Evolutionary conservation across 2,329 filamentous ascomycete genomes (phyloP), one percentile per base, ranked within the genome.

Genomic region (Aspergillus novoparasiticus): DNA sequence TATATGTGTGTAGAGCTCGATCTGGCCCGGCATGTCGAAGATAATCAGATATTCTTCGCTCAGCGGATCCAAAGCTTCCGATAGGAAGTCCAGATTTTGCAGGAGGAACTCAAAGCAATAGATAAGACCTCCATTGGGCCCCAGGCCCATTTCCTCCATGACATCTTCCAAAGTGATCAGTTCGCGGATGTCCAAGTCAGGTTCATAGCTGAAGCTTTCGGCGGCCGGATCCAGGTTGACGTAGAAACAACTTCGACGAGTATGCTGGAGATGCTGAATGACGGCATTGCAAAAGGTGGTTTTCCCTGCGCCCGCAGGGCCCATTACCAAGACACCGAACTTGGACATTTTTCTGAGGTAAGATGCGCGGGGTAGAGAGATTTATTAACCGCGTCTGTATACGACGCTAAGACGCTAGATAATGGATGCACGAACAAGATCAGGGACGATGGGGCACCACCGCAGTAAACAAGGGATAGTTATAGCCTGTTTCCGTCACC

Each of bases 21-120:
- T 98, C 82, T 99, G 95, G 62, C 95, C 95, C 0, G 95, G 95
- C 91, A 98, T 97, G 80, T 99, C 95, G 81, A 99, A 93, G 67
- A 99, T 91, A 78, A 98, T 96, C 66, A 99, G 86, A 78, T 97
- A 97, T 73, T 98, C 95, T 72, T 99, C 95, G 11, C 92, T 94
- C 61, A 96, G 84, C 48, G 89, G 86, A 71, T 96, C 93, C 61
- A 97, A 87, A 21, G 91, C 89, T 66, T 96, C 91, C 54, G 91
- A 92, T 57, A 97, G 83, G 80, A 95, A 97, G 80, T 97, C 93
- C 66, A 97, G 88, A 76, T 97, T 97, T 77, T 97, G 92, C 76
- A 97, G 89, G 53, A 97, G 87, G 77, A 96, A 97, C 80, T 97
- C 94, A 80, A 97, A 97, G 81, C 94, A 97, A 84, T 96, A 97